Evolutionary conservation across 306 rosid species (phyloP).

Genomic region (Cyamopsis tetragonoloba): DNA sequence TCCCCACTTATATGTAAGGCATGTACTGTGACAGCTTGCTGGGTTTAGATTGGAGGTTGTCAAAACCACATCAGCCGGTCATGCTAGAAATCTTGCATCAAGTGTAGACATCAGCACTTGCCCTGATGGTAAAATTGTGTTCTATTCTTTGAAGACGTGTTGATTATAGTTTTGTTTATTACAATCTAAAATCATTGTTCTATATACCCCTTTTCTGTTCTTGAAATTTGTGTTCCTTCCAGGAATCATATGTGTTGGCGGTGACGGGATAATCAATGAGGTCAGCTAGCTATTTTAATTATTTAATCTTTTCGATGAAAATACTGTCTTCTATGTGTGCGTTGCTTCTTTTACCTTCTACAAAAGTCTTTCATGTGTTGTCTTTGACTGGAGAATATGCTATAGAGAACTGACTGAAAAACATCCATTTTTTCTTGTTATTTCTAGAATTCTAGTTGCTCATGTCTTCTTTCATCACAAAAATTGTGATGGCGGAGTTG

Average conservation of each 20-base stretch:
- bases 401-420: conserved; percentile 5
- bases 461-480: not conserved
- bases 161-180: conserved; percentile 19
- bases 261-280: conserved; percentile 99
- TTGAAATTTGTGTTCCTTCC: conserved; percentile 29
- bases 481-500: not conserved
- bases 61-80: conserved; percentile 92
- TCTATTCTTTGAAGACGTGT: conserved; percentile 16
- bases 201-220: not conserved
- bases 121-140: conserved; percentile 76
- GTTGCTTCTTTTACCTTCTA: not conserved
- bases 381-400: not conserved
- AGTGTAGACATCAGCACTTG: conserved; percentile 85
- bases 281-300: conserved; percentile 41
- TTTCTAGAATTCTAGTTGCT: conserved; percentile 6
- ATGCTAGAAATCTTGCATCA: conserved; percentile 85
- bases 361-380: conserved; percentile 6
- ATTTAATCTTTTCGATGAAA: conserved; percentile 5
- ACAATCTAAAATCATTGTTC: conserved; percentile 15
- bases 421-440: not conserved
- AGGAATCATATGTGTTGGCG: conserved; percentile 99
- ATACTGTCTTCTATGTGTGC: not conserved
- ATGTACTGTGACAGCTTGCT: conserved; percentile 81
- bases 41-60: conserved; percentile 95
- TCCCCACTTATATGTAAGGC: conserved; percentile 27